Percentiles rank a stretch among this genome's conserved stretches.
Conservation (phyloP, 164 flowering plant genomes). For the Chloranthus sessilifolius region DNA sequence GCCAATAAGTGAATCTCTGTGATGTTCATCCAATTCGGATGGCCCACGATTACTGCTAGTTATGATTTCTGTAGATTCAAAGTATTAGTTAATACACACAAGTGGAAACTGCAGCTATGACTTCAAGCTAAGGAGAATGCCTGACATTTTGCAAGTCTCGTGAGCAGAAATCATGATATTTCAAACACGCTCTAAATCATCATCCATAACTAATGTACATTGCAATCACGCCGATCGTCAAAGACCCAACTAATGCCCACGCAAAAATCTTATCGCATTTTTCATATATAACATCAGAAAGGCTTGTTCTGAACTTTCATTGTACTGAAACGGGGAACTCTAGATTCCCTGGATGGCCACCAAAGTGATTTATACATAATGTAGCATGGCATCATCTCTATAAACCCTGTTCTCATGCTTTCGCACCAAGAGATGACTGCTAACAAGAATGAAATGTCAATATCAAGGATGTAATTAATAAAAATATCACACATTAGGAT, state of each 20-base stretch:
- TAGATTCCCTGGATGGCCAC: neutral
- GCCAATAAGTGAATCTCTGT: neutral
- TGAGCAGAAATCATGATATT: neutral
- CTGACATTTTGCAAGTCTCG: neutral
- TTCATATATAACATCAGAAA: neutral
- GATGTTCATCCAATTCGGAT: neutral
- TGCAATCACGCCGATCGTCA: neutral
- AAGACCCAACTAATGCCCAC: no score
- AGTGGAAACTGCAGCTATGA: neutral
- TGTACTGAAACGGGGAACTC: neutral
- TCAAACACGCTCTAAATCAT: neutral
- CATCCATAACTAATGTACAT: slow-evolving; percentile 5
- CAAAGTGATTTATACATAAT: neutral
- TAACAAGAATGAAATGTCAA: neutral
- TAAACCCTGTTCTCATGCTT: slow-evolving; percentile 11
- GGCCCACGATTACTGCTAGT: neutral
- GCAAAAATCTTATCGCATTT: neutral
- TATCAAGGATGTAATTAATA: neutral
- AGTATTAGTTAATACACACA: slow-evolving; percentile 1
- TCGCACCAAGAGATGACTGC: slow-evolving; percentile 21
- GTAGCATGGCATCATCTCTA: neutral
- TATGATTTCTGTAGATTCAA: neutral
- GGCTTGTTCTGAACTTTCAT: neutral
- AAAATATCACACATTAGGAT: neutral
- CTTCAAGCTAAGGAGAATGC: neutral